A percentile compares a stretch with the other conserved stretches of the same genome.
Conservation (phyloP, 257 asterid genomes). For the Nicotiana tomentosiformis region DNA sequence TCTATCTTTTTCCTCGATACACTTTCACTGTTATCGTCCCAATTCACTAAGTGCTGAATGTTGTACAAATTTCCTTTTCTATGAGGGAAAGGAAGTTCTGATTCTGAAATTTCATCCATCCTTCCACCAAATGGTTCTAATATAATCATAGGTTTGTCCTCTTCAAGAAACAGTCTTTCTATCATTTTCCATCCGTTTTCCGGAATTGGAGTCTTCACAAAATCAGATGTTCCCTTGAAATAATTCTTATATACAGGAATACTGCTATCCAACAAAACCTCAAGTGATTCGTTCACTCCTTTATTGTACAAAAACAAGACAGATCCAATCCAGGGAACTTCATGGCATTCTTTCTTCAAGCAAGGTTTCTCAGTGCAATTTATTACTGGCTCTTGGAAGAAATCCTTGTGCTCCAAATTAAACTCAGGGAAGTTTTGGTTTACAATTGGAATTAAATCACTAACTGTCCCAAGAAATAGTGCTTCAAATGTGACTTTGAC, state of each 20-base stretch:
- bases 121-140: slow-evolving; percentile 27
- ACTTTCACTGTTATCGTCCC: slow-evolving; percentile 5
- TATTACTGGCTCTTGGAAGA: background rate
- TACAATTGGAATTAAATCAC: slow-evolving; percentile 5
- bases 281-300: background rate
- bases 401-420: slow-evolving; percentile 11
- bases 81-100: slow-evolving; percentile 24
- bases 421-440: slow-evolving; percentile 11
- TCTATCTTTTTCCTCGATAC: slow-evolving; percentile 12
- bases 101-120: slow-evolving; percentile 22
- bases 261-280: background rate
- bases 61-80: slow-evolving; percentile 25
- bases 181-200: slow-evolving; percentile 19
- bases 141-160: slow-evolving; percentile 9
- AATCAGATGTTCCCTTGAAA: slow-evolving; percentile 26
- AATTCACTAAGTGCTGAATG: slow-evolving; percentile 6
- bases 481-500: slow-evolving; percentile 16
- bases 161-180: slow-evolving; percentile 6
- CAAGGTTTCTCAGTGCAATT: slow-evolving; percentile 12
- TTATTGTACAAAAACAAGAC: slow-evolving; percentile 13
- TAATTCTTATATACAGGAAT: background rate
- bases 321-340: slow-evolving; percentile 19
- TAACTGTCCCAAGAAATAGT: slow-evolving; percentile 23
- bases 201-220: slow-evolving; percentile 15
- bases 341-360: slow-evolving; percentile 9